Base-by-base conservation (phyloP, 257 asterid species). In the Mitragyna speciosa region DNA sequence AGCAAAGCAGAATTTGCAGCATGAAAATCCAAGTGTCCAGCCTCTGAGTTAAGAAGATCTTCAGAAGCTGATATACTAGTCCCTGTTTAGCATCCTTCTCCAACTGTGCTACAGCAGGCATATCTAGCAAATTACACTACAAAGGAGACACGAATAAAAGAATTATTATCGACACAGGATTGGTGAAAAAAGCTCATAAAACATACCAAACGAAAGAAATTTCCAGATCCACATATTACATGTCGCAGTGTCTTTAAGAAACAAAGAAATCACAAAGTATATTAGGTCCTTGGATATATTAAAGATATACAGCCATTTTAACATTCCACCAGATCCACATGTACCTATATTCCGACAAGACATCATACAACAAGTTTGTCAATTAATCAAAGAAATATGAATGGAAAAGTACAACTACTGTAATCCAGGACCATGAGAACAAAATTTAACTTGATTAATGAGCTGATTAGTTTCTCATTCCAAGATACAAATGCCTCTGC, bases 41-140 rank as follows among this genome's bases (percentile, higher is more conserved):
- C 89, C 94, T 94, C 89, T 88, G 90, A 80, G 98, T 92, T 79
- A 90, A 82, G 79, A 96, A 96, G 72, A 91, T 90, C 78, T 94
- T 90, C 69, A 96, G 86, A 80, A 96, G 97, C 76, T 92, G 92
- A 88, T 94, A 89, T 39, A 87, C 89, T 9, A 72, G 85, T 74
- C 91, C 93, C 88, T 89, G 86, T 56, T 82, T 85, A 47, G 89
- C 70, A 70, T 96, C 98, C 33, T 92, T 94, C 91, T 94, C 97
- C 88, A 96, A 87, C 84, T 94, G 99, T 39, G 89, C 88, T 41
- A 94, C 85, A 75, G 95, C 97, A 82, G 97, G 96, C 89, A 96
- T 79, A 65, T 90, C 97, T 52, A 91, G 89, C 83, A 94, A 90
- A 87, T 96, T 97, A 75, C 90, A 90, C 98, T 96, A 89, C 59